Base-by-base conservation (phyloP, 495 filamentous ascomycete species). In the Penicillium daleae region DNA sequence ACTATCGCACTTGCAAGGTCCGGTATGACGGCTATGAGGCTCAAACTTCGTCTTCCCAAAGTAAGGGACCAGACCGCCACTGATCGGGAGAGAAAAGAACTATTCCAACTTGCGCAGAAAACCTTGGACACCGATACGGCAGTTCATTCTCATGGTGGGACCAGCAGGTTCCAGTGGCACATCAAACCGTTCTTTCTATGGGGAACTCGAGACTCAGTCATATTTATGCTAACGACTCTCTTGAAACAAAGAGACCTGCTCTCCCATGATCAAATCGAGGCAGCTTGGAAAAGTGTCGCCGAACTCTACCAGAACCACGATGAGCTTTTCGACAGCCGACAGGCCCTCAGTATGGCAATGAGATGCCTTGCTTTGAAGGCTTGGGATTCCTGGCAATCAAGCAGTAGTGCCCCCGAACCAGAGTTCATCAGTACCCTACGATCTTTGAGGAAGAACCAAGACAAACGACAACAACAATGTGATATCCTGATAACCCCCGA, bases 1-100 rank as follows among this genome's bases (percentile, higher is more conserved):
- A 74, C 90, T 83, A 69, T 90, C 86, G 86, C 88, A 56, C 74
- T 71, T 19, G 62, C 60, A 1, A 49, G 68, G 22, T 67, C 66
- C 0, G 68, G 54, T n/a, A 57, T 63, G 8, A 63, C 59, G 13
- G 57, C 68, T 9, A 62, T 73, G 37, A 54, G 71, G 6, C 58
- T 73, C 1, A 61, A 55, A 21, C 24, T 54, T 24, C 49, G 62
- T 24, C 52, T 68, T 4, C 56, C 65, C 12, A 49, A 33, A 24
- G 27, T 69, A 1, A 57, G 29, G 37, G 37, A 68, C 0, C 39
- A 66, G 13, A 63, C 60, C 22, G 57, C 52, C 10, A 61, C 57
- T 0, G 57, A 65, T 4, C 17, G 7, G 1, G 44, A 69, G 22
- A 37, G 62, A 33, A 64, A 57, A 31, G 59, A 61, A 1, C 9